Evolutionary conservation across 345 rosid species (phyloP).

Genomic region (Eucalyptus cladocalyx): DNA sequence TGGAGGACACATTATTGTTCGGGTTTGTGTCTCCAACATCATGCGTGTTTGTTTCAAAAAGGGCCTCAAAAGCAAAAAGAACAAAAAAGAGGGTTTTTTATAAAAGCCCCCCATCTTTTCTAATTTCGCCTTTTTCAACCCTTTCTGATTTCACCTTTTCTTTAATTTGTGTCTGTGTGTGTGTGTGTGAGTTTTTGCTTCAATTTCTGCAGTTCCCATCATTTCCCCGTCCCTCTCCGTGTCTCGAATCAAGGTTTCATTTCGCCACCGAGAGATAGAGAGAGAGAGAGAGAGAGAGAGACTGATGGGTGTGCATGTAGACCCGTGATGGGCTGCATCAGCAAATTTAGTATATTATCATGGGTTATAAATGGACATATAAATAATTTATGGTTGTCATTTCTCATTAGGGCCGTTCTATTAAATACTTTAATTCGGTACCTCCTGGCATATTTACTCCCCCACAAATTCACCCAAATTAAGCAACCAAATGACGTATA

Average conservation of each 20-base stretch:
- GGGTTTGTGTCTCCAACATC: background rate
- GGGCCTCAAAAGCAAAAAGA: background rate
- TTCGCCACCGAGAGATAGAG: background rate
- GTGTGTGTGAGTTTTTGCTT: background rate
- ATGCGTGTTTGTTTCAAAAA: background rate
- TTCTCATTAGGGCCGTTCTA: background rate
- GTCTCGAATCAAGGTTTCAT: background rate
- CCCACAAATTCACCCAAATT: background rate
- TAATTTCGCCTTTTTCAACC: background rate
- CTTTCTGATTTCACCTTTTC: background rate
- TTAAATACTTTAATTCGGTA: background rate
- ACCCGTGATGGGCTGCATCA: background rate
- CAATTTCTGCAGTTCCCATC: background rate
- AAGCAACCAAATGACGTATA: background rate
- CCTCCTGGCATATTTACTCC: background rate
- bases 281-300: background rate
- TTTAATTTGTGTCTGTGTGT: no score
- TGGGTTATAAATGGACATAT: background rate
- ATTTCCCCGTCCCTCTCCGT: background rate
- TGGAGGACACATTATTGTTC: background rate
- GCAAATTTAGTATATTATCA: background rate
- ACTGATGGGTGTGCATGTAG: background rate
- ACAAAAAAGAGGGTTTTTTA: background rate
- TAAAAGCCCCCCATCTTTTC: background rate
- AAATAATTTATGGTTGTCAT: no score